phyloP scores from a whole-genome alignment of 2,329 filamentous ascomycete genomes.

The Colletotrichum lindemuthianum region DNA sequence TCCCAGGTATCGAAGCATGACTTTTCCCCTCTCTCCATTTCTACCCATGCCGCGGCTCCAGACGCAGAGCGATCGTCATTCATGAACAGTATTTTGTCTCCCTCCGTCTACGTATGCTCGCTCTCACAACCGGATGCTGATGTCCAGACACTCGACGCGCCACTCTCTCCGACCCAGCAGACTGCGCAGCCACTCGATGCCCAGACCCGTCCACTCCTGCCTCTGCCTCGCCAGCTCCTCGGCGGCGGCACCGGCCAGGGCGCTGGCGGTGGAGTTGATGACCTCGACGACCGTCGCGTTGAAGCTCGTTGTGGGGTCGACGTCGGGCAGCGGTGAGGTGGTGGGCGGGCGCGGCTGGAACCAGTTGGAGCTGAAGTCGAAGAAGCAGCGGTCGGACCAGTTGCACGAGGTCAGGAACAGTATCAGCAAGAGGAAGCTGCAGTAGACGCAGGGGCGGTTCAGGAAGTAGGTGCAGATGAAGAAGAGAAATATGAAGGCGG shows the following conservation, averaged over 20 bases:
- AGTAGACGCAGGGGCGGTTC: constrained; percentile 97
- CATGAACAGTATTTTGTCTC: constrained; percentile 2
- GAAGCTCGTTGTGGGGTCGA: constrained; percentile 47
- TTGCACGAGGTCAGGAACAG: constrained; percentile 92
- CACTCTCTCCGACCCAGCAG: constrained; percentile 86
- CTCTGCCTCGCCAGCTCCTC: constrained; percentile 67
- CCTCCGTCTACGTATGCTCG: neutral
- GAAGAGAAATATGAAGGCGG: constrained; percentile 87
- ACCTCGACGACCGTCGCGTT: constrained; percentile 63
- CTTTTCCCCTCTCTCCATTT: neutral
- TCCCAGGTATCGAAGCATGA: neutral
- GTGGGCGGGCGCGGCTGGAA: constrained; percentile 78
- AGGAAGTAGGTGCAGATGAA: constrained; percentile 95
- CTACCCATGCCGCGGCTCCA: neutral
- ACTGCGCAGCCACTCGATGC: constrained; percentile 86
- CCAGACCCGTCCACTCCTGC: constrained; percentile 78
- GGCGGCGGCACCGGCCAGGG: constrained; percentile 73
- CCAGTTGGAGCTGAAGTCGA: constrained; percentile 93
- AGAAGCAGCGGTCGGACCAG: constrained; percentile 91
- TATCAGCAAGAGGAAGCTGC: constrained; percentile 92
- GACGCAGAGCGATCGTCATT: constrained; percentile 8
- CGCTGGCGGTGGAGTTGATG: constrained; percentile 75
- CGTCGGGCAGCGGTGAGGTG: constrained; percentile 41
- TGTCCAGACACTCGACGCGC: constrained; percentile 90
- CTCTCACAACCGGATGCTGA: constrained; percentile 78